Evolutionary conservation across 768 basidiomycete genomes (phyloP), one percentile per base, ranked within the genome.

Genomic region (Boletus patriciae): DNA sequence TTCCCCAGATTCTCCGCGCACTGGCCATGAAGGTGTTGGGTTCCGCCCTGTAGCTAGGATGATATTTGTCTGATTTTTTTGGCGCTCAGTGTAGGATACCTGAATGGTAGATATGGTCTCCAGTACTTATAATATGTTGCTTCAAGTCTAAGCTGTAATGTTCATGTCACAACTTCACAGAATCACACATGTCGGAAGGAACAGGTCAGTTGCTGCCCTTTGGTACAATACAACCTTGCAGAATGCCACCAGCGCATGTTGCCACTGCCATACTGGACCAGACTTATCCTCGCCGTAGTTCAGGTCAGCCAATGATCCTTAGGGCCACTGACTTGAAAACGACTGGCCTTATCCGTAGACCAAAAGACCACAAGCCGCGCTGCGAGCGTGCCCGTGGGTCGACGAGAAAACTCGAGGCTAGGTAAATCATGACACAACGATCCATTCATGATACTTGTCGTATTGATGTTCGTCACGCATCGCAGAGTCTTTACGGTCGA

Each of bases 1-100:
- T 13, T 33, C 52, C 46, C 16, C 47, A 95, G 92, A 87, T 95
- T 66, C 73, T 95, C 48, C 84, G 85, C 25, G 90, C 87, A 19
- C 71, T 94, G 40, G 92, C 92, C 4, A 75, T 88, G 71, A 94
- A 95, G 72, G 88, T 94, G 16, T 65, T 94, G 42, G 92, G 90
- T 31, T 84, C 86, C 49, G 82, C 86, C 6, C 51, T 81, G 34
- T 65, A 68, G 46, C 25, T 49, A 41, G 29, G 44, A 37, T 40
- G 34, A 19, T 44, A 2, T 15, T 21, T 44, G 6, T 55, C 3
- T 16, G 37, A 47, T 18, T 40, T 40, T 43, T 58, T 52, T 21
- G 23, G 27, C 21, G 7, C 23, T 52, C n/a, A 9, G 31, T 58
- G 52, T 63, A 61, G 50, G 36, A 58, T 67, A 46, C 27, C 36